Base-by-base conservation (phyloP, 2,329 filamentous ascomycete species). In the Trichoderma guizhouense region DNA sequence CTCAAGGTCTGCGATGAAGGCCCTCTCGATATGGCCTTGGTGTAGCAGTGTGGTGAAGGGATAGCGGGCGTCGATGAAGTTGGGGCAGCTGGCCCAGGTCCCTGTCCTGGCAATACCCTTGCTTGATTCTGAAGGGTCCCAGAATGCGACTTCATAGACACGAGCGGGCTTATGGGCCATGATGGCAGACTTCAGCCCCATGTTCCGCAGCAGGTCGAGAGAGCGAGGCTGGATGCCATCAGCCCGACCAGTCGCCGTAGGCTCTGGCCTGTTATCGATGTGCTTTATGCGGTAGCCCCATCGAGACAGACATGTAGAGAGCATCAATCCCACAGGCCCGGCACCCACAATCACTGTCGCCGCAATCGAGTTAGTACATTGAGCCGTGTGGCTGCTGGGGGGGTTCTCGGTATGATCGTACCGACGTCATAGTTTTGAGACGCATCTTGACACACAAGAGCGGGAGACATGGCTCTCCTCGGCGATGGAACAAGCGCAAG, bases 281-380 rank as follows among this genome's bases (percentile, higher is more conserved):
- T 97, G 94, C 85, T 95, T 97, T 82, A 98, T 93, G 81, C 90
- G 94, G 86, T 97, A 98, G 24, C 95, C 95, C 93, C 94, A 97
- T 84, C 94, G 88, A 73, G 93, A 93, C 73, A 98, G 88, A 79
- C 93, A 95, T 34, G 94, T 94, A 9, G 94, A 96, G 28, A 97
- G 87, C 83, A 97, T 91, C 72, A 97, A 88, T 70, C 95, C 95
- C 53, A 95, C 94, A 5, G 95, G 95, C 18, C 95, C 95, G 71
- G 95, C 95, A 74, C 95, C 95, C 70, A 97, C 87, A 75, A 97
- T 94, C 76, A 97, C 94, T 89, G 47, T 6, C 26, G 30, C n/a
- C 24, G 18, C 18, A 15, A 24, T 34, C 8, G 15, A 43, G 28
- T 70, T 53, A 70, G 58, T 30, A 65, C 4, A 43, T n/a, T 14